A percentile compares a stretch with the other conserved stretches of the same genome.
Evolutionary conservation across 129 eudicot species (phyloP).

Genomic region (Pulicaria dysenterica): DNA sequence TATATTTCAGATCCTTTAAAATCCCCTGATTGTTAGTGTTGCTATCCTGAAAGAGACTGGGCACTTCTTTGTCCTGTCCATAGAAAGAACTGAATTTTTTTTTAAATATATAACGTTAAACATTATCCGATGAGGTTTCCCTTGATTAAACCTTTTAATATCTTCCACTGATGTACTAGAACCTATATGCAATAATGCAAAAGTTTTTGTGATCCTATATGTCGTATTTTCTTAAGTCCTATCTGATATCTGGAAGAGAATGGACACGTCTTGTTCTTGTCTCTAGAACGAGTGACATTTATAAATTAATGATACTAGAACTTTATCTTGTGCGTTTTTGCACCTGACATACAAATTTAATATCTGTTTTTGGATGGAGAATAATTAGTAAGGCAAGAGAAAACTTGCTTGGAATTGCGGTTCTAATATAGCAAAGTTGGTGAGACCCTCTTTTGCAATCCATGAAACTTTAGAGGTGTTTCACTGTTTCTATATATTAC

Average conservation of each 20-base stretch:
- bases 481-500: neutral
- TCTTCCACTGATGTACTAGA: neutral
- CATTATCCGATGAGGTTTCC: neutral
- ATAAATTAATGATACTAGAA: neutral
- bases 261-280: neutral
- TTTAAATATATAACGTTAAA: too few species aligned
- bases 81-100: neutral
- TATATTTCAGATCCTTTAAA: neutral
- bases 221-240: neutral
- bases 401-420: neutral
- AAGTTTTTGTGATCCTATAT: neutral
- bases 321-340: neutral
- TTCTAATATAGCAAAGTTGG: neutral
- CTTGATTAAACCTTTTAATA: neutral
- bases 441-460: neutral
- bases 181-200: neutral
- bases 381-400: neutral
- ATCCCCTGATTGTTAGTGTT: neutral
- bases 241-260: neutral
- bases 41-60: slow-evolving; percentile 1
- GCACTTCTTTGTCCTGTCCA: neutral
- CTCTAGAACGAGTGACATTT: neutral
- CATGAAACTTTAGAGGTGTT: slow-evolving; percentile 3
- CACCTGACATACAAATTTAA: neutral
- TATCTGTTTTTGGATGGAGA: neutral